Evolutionary conservation across 2,329 filamentous ascomycete species (phyloP).

Genomic region (Aspergillus fischeri): DNA sequence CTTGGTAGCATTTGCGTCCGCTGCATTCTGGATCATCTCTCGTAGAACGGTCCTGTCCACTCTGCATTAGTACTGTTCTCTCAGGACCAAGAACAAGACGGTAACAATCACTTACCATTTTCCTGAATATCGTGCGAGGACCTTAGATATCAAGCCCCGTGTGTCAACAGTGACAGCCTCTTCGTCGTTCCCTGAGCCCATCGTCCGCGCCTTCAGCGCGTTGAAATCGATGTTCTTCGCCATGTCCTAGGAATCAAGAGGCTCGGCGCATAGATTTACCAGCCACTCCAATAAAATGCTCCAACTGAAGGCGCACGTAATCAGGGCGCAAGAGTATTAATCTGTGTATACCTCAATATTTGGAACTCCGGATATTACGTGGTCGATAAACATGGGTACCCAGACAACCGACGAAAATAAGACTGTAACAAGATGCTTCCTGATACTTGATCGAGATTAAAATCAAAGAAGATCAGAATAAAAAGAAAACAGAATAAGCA

Average conservation of each 20-base stretch:
- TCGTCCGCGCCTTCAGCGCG: constrained; percentile 77
- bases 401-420: background rate
- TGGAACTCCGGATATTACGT: background rate
- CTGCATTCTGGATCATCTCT: constrained; percentile 97
- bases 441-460: background rate
- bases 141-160: constrained; percentile 93
- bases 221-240: constrained; percentile 64
- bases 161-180: constrained; percentile 98
- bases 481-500: background rate
- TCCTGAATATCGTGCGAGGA: constrained; percentile 90
- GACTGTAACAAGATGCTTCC: background rate
- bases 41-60: constrained; percentile 59
- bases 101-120: constrained; percentile 67
- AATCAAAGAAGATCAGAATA: background rate
- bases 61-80: constrained; percentile 12
- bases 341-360: background rate
- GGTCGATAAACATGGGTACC: background rate
- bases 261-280: background rate
- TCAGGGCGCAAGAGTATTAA: background rate
- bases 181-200: constrained; percentile 82
- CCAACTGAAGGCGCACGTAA: background rate
- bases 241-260: constrained; percentile 44
- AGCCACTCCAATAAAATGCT: background rate
- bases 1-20: constrained; percentile 85
- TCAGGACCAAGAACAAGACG: background rate